Evolutionary conservation across 2,329 filamentous ascomycete genomes (phyloP).

Genomic region (Alternaria sp.): DNA sequence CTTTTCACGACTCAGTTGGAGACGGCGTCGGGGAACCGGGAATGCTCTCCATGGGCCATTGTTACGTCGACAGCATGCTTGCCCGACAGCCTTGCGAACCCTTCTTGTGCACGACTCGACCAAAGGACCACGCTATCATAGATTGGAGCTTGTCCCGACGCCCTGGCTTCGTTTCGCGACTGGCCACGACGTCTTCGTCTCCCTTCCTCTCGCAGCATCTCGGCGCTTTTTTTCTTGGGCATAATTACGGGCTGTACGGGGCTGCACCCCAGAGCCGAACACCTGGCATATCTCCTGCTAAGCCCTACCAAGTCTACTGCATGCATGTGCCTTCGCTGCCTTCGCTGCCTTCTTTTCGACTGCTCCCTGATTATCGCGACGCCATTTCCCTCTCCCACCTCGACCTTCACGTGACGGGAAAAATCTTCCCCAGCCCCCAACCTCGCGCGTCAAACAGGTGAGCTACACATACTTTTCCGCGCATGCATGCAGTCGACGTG

Average conservation of each 20-base stretch:
- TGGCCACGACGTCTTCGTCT: conserved; percentile 35
- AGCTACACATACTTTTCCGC: conserved; percentile 11
- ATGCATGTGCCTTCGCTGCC: conserved; percentile 16
- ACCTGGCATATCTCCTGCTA: conserved; percentile 36
- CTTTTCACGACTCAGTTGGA: conserved; percentile 6
- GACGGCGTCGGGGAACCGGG: conserved; percentile 9
- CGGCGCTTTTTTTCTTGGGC: conserved; percentile 11
- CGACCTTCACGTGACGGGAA: conserved; percentile 19
- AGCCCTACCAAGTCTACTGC: conserved; percentile 41
- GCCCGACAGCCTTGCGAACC: conserved; percentile 13
- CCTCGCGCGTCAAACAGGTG: conserved; percentile 18
- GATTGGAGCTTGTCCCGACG: conserved; percentile 33
- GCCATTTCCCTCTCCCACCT: conserved; percentile 8
- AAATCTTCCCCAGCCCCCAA: conserved; percentile 14
- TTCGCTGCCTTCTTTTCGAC: conserved; percentile 22
- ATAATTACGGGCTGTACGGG: conserved; percentile 13
- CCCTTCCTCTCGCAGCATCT: conserved; percentile 4
- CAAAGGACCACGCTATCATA: conserved; percentile 34
- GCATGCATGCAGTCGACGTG: conserved; percentile 17
- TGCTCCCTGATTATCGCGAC: conserved; percentile 8
- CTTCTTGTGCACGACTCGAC: conserved; percentile 20
- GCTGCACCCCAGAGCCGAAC: conserved; percentile 29
- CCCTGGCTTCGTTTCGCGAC: conserved; percentile 29
- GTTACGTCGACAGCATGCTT: conserved; percentile 3
- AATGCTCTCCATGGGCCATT: conserved; percentile 1